A percentile compares a stretch with the other conserved stretches of the same genome.
Evolutionary conservation across 176 grass and related monocot genomes (phyloP).

Genomic region (Oryza longistaminata): DNA sequence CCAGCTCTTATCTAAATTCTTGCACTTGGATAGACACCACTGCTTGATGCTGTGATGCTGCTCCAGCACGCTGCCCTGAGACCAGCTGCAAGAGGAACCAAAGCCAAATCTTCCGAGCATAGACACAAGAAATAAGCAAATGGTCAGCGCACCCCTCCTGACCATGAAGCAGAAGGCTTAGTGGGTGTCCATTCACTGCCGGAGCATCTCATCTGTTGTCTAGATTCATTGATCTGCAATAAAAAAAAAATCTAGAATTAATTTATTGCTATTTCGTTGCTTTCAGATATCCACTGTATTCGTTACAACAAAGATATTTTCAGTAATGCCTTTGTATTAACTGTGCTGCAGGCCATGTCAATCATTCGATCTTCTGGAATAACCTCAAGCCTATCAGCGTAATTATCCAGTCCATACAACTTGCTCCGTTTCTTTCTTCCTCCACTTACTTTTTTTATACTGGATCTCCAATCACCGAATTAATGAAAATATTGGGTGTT

Average conservation of each 20-base stretch:
- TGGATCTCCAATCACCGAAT: background rate
- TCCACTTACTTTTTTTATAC: background rate
- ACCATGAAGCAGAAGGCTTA: background rate
- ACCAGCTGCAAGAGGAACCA: background rate
- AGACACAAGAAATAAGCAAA: background rate
- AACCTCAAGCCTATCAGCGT: conserved; percentile 91
- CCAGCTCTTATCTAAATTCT: background rate
- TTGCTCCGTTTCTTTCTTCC: background rate
- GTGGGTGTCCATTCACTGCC: background rate
- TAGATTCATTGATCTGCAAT: background rate
- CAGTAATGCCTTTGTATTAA: conserved; percentile 3
- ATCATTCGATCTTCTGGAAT: conserved; percentile 99
- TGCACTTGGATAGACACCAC: background rate
- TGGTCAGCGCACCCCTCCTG: background rate
- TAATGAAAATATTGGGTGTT: background rate
- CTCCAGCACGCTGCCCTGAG: background rate
- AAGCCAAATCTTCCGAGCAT: too few species aligned
- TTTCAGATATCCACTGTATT: background rate
- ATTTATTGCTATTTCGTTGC: background rate
- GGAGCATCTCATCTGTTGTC: too few species aligned
- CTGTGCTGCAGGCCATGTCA: conserved; percentile 80
- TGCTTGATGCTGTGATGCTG: background rate
- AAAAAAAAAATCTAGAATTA: background rate
- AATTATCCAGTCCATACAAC: conserved; percentile 9
- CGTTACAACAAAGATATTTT: background rate